These are phyloP conservation scores for Sisymbrium altissimum DNA, from an alignment of 345 rosid species.

Conservation along the genomic window DNA sequence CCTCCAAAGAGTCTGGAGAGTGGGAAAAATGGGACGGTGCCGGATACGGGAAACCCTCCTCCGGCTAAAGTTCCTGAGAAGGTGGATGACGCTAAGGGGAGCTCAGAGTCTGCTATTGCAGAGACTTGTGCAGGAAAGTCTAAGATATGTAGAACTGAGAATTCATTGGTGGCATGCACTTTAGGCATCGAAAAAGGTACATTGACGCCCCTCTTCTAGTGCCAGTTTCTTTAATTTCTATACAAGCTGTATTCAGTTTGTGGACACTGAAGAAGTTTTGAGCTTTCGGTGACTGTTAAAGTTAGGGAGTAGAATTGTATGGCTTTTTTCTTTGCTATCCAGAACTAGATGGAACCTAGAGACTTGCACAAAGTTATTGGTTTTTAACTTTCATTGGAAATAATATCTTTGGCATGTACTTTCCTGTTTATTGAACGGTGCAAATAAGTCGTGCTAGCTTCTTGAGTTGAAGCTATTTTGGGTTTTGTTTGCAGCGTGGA, in stretches of 20 bases:
- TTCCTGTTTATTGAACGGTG: constrained; percentile 1
- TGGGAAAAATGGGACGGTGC: constrained; percentile 18
- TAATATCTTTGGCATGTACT: not conserved
- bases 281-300: not conserved
- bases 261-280: not conserved
- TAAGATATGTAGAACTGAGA: constrained; percentile 38
- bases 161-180: constrained; percentile 54
- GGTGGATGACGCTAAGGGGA: constrained; percentile 26
- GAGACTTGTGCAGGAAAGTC: constrained; percentile 50
- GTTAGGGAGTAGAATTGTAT: not conserved
- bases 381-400: not conserved
- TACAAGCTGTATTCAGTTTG: not conserved
- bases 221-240: not conserved
- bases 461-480: not conserved
- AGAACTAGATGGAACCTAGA: not conserved
- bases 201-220: not conserved
- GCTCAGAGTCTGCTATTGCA: constrained; percentile 24
- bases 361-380: not conserved
- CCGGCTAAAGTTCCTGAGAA: constrained; percentile 8
- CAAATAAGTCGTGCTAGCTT: not conserved
- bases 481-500: not conserved
- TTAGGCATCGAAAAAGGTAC: constrained; percentile 47
- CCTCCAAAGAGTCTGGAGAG: constrained; percentile 18
- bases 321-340: not conserved
- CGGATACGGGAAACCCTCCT: not conserved